Evolutionary conservation across 768 basidiomycete genomes (phyloP).

Genomic region (Pluteus cervinus): DNA sequence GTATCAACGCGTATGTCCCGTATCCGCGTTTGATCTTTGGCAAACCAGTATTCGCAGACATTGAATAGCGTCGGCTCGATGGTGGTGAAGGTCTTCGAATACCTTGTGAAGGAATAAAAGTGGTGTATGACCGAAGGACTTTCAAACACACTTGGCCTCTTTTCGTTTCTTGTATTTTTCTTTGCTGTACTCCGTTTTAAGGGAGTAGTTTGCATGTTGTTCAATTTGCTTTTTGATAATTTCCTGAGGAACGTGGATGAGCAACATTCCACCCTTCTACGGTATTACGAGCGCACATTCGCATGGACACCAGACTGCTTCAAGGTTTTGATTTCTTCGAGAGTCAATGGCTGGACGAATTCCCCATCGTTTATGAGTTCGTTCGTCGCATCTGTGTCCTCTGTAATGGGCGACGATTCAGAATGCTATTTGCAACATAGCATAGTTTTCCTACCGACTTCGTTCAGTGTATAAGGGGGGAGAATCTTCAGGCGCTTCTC

Average conservation of each 20-base stretch:
- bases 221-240: slow-evolving; percentile 95
- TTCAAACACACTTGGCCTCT: slow-evolving; percentile 77
- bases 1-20: slow-evolving; percentile 84
- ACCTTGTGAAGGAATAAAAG: slow-evolving; percentile 41
- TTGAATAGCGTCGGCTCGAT: slow-evolving; percentile 86
- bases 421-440: too few species aligned
- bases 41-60: slow-evolving; percentile 85
- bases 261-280: too few species aligned
- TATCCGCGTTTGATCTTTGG: slow-evolving; percentile 75
- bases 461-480: slow-evolving; percentile 60
- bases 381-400: slow-evolving; percentile 96
- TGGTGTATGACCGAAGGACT: not conserved
- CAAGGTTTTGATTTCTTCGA: slow-evolving; percentile 77
- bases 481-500: slow-evolving; percentile 62
- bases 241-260: slow-evolving; percentile 47
- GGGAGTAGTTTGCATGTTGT: slow-evolving; percentile 81
- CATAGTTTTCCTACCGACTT: slow-evolving; percentile 65
- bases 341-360: slow-evolving; percentile 76
- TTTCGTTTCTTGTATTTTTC: slow-evolving; percentile 97
- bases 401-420: slow-evolving; percentile 32
- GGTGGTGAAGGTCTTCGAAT: slow-evolving; percentile 79
- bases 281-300: slow-evolving; percentile 60
- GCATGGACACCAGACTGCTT: slow-evolving; percentile 80
- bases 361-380: slow-evolving; percentile 89
- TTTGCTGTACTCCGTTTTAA: slow-evolving; percentile 98